Conservation (phyloP, 345 rosid species). For the Heritiera fomes region DNA sequence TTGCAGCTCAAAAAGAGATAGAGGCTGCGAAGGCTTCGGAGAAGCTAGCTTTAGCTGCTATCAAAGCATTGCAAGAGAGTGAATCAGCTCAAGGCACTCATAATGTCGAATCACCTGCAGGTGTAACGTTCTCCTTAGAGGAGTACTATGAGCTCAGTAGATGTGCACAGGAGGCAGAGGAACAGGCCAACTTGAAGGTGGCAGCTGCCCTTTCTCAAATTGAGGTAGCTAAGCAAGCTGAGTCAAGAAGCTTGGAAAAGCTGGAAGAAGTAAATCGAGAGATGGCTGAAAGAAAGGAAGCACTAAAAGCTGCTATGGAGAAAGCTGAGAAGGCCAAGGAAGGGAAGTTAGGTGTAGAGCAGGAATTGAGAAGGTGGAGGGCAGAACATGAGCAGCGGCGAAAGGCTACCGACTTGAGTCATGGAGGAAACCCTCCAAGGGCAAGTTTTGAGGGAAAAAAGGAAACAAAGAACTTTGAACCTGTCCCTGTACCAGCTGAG, state of each 20-base stretch:
- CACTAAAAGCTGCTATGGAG: constrained; percentile 60
- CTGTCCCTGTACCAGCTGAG: constrained; percentile 8
- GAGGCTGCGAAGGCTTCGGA: constrained; percentile 89
- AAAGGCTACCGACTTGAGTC: constrained; percentile 51
- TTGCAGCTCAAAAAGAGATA: constrained; percentile 77
- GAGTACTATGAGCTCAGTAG: constrained; percentile 91
- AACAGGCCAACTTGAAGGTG: constrained; percentile 67
- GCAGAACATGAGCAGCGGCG: constrained; percentile 69
- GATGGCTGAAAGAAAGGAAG: constrained; percentile 57
- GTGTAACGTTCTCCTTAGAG: constrained; percentile 71
- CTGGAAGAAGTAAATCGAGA: constrained; percentile 67
- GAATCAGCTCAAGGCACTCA: constrained; percentile 46
- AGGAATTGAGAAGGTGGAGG: constrained; percentile 87
- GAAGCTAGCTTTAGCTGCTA: constrained; percentile 76
- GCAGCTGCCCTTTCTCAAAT: constrained; percentile 69
- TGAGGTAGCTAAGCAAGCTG: constrained; percentile 72
- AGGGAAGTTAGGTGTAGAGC: constrained; percentile 80
- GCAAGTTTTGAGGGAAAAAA: constrained; percentile 40
- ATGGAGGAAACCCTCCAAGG: constrained; percentile 34
- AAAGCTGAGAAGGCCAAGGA: constrained; percentile 89
- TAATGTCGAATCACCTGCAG: constrained; percentile 45
- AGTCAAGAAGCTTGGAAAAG: constrained; percentile 50
- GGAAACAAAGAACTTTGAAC: constrained; percentile 34
- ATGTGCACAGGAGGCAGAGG: constrained; percentile 77
- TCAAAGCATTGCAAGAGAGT: constrained; percentile 85